phyloP scores from a whole-genome alignment of 1,284 basidiomycete species.

The Pseudomicrostroma phylloplanum region DNA sequence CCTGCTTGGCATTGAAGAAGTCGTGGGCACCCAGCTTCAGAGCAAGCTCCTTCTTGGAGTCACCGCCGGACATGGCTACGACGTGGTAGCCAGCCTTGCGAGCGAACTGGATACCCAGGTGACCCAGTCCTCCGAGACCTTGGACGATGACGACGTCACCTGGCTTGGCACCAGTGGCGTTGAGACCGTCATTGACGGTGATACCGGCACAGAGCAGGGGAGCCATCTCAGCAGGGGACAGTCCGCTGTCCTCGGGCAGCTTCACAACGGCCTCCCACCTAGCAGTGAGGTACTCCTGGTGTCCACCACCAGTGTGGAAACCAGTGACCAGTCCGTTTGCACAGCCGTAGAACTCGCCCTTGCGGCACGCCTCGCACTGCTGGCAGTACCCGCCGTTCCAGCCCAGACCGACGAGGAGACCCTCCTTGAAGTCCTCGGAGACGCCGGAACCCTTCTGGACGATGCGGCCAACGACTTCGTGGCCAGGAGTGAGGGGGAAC shows the following conservation, averaged over 20 bases:
- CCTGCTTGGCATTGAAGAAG: constrained; percentile 46
- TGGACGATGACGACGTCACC: constrained; percentile 52
- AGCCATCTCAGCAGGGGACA: constrained; percentile 50
- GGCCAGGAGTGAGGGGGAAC: constrained; percentile 35
- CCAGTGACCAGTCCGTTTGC: constrained; percentile 35
- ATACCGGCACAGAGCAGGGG: constrained; percentile 54
- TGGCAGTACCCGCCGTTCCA: constrained; percentile 41
- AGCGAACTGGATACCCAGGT: constrained; percentile 50
- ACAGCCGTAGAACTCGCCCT: constrained; percentile 38
- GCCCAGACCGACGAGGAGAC: constrained; percentile 40
- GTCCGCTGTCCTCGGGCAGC: constrained; percentile 48
- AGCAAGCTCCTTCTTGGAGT: constrained; percentile 49
- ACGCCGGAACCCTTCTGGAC: constrained; percentile 18
- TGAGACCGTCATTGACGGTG: constrained; percentile 51
- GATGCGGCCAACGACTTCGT: constrained; percentile 35
- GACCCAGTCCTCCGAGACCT: constrained; percentile 53
- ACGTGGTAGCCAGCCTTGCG: constrained; percentile 50
- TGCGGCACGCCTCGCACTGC: constrained; percentile 36
- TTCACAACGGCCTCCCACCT: constrained; percentile 48
- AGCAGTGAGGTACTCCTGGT: constrained; percentile 50
- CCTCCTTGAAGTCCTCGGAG: constrained; percentile 38
- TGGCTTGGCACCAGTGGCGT: constrained; percentile 44
- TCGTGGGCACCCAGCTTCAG: constrained; percentile 51
- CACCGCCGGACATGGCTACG: constrained; percentile 48
- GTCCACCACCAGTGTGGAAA: constrained; percentile 49